Percentiles rank a stretch among this genome's conserved stretches.
These are phyloP conservation scores for Phytophthora palmivora DNA, from an alignment of 352 stramenopile genomes.

Conservation along the genomic window DNA sequence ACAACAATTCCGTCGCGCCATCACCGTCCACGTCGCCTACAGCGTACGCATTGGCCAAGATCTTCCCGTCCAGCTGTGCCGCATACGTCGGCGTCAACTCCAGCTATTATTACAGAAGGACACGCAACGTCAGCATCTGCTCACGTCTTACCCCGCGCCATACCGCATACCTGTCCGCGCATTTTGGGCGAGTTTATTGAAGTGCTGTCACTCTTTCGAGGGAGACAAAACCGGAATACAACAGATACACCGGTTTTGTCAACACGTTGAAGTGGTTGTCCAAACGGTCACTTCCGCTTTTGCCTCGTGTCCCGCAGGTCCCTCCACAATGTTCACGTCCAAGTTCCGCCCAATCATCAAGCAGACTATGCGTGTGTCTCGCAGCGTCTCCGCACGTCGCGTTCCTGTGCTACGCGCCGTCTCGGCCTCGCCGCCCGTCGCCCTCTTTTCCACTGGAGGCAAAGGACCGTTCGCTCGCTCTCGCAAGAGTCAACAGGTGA, in stretches of 20 bases:
- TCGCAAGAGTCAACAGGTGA: conserved; percentile 22
- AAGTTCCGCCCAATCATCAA: conserved; percentile 17
- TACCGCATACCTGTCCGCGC: conserved; percentile 34
- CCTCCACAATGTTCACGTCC: conserved; percentile 24
- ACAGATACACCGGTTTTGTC: conserved; percentile 1
- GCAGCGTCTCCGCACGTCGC: conserved; percentile 6
- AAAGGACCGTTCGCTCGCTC: conserved; percentile 35
- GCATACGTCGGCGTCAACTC: conserved; percentile 72
- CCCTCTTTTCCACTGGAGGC: conserved; percentile 19
- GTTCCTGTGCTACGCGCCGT: conserved; percentile 11
- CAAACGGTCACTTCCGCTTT: conserved; percentile 26
- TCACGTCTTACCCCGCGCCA: neutral
- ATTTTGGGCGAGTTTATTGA: conserved; percentile 12
- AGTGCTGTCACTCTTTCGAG: conserved; percentile 8
- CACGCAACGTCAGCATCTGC: conserved; percentile 10
- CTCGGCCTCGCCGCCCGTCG: neutral
- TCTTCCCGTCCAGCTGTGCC: conserved; percentile 67
- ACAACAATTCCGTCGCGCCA: conserved; percentile 66
- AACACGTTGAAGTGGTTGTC: conserved; percentile 10
- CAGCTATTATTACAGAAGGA: conserved; percentile 41
- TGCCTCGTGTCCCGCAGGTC: neutral
- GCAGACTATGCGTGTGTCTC: conserved; percentile 3
- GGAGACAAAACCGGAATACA: conserved; percentile 4
- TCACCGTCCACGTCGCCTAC: conserved; percentile 74
- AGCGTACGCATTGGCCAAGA: conserved; percentile 74